Evolutionary conservation across 345 rosid species (phyloP).

Genomic region (Carallia brachiata): DNA sequence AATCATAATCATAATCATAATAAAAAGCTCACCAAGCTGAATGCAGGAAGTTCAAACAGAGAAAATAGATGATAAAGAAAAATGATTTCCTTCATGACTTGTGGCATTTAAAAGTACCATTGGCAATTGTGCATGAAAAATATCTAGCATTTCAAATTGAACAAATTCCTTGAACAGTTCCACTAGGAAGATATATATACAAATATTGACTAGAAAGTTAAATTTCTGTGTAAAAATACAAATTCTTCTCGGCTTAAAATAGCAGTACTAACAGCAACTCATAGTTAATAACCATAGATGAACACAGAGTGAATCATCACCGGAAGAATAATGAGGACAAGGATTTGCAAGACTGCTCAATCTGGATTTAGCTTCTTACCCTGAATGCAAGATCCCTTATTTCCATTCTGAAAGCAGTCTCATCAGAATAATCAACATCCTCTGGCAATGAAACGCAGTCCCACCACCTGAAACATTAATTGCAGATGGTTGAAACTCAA

Average conservation of each 20-base stretch:
- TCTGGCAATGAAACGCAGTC: slow-evolving; percentile 79
- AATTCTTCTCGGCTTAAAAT: background rate
- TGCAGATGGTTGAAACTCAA: slow-evolving; percentile 3
- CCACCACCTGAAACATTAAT: slow-evolving; percentile 72
- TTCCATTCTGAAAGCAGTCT: slow-evolving; percentile 67
- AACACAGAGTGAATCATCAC: background rate
- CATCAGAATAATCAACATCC: slow-evolving; percentile 70
- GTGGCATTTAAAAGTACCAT: background rate
- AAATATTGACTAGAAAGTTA: background rate
- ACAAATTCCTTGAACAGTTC: background rate
- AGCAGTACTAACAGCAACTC: background rate
- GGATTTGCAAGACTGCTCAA: background rate
- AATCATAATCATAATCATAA: background rate
- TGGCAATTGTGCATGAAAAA: background rate
- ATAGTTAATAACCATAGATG: background rate
- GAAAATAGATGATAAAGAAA: background rate
- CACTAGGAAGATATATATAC: background rate
- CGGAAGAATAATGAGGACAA: background rate
- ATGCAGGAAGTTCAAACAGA: background rate
- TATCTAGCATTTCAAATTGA: background rate
- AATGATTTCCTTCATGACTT: background rate
- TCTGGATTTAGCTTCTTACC: slow-evolving; percentile 39
- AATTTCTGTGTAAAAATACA: background rate
- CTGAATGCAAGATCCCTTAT: slow-evolving; percentile 67
- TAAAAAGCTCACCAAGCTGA: background rate